Evolutionary conservation across 169 alveolate genomes (phyloP).

Genomic region (Plasmodium gaboni): DNA sequence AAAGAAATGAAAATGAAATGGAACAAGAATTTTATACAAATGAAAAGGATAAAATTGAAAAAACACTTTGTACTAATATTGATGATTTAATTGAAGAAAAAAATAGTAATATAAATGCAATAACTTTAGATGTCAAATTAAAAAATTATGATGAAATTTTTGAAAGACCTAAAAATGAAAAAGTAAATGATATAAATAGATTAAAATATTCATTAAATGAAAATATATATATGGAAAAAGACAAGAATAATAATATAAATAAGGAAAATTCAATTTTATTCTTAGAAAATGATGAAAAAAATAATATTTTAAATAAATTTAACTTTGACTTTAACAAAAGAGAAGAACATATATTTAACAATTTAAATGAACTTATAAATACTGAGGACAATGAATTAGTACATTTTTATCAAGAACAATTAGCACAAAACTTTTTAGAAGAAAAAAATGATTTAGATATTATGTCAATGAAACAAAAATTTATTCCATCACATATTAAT

Average conservation of each 20-base stretch:
- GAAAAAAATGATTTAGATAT: constrained; percentile 23
- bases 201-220: not conserved
- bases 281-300: not conserved
- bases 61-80: not conserved
- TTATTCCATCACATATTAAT: not conserved
- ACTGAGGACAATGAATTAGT: constrained; percentile 8
- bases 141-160: too few species aligned
- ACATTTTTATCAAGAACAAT: constrained; percentile 13
- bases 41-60: not conserved
- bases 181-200: not conserved
- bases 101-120: not conserved
- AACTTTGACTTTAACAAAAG: constrained; percentile 13
- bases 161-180: not conserved
- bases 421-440: not conserved
- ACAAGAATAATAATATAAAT: not conserved
- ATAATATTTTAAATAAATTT: not conserved
- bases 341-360: constrained; percentile 1
- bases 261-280: not conserved
- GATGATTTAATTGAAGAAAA: not conserved
- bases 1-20: not conserved
- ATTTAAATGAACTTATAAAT: constrained; percentile 6
- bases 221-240: not conserved
- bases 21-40: not conserved
- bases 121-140: not conserved
- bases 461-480: constrained; percentile 12